These are phyloP conservation scores for Teunomyces gatunensis DNA, from an alignment of 805 yeast genomes.

Conservation along the genomic window DNA sequence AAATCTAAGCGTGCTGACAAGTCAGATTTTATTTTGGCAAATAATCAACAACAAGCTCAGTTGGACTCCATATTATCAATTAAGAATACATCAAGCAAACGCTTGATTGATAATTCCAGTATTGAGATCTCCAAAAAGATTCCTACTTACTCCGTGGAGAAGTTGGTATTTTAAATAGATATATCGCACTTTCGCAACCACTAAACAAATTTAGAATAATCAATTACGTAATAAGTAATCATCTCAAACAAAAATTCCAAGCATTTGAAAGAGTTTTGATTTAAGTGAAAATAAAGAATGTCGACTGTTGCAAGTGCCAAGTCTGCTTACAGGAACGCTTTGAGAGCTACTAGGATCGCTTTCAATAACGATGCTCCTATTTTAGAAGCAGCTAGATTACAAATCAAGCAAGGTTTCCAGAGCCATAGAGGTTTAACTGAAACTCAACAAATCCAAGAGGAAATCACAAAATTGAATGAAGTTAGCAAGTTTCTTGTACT, in stretches of 20 bases:
- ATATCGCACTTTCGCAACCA: neutral
- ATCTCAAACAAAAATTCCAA: neutral
- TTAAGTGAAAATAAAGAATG: neutral
- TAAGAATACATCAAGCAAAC: slow-evolving; percentile 26
- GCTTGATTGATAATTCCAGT: slow-evolving; percentile 25
- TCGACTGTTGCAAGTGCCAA: slow-evolving; percentile 3
- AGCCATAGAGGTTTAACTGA: slow-evolving; percentile 20
- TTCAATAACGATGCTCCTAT: slow-evolving; percentile 51
- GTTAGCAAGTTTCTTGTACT: slow-evolving; percentile 66
- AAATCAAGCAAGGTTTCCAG: slow-evolving; percentile 56
- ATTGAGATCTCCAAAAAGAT: slow-evolving; percentile 38
- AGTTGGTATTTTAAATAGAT: slow-evolving; percentile 31
- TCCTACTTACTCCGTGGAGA: slow-evolving; percentile 58
- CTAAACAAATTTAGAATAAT: neutral
- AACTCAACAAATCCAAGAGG: slow-evolving; percentile 30
- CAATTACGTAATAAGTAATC: neutral
- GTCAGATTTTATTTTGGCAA: slow-evolving; percentile 24
- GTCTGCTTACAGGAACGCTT: slow-evolving; percentile 60
- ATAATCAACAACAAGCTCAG: slow-evolving; percentile 25
- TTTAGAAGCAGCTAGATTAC: slow-evolving; percentile 56
- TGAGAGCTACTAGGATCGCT: slow-evolving; percentile 64
- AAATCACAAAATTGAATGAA: slow-evolving; percentile 56
- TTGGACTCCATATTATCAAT: slow-evolving; percentile 34
- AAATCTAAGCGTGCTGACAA: slow-evolving; percentile 12
- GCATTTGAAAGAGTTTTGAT: too few relatives aligned